These are phyloP conservation scores for Gypsophila paniculata DNA, from an alignment of 179 eudicot genomes.

Conservation along the genomic window DNA sequence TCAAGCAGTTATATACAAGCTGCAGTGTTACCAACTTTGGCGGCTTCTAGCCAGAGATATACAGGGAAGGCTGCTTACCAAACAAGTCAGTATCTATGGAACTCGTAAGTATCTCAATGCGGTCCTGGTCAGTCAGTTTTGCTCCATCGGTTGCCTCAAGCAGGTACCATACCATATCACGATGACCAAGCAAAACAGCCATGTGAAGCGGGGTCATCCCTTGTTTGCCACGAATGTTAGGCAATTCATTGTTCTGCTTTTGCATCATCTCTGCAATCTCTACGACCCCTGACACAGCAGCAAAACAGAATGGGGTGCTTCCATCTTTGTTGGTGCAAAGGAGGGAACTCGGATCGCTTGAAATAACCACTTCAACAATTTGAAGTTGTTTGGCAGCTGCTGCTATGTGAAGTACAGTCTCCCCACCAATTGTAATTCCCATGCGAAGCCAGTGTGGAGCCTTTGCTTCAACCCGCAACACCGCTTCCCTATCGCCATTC, in stretches of 20 bases:
- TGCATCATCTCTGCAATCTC: constrained; percentile 25
- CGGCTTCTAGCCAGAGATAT: too few species aligned
- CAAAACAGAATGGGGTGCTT: constrained; percentile 30
- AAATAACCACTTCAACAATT: constrained; percentile 21
- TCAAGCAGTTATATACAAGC: background rate
- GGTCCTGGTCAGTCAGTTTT: constrained; percentile 19
- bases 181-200: constrained; percentile 26
- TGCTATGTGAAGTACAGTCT: constrained; percentile 34
- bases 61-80: constrained; percentile 17
- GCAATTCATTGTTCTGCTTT: constrained; percentile 16
- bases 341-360: constrained; percentile 4
- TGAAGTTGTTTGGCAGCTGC: constrained; percentile 24
- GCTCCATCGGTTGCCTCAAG: constrained; percentile 17
- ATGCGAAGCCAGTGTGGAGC: constrained; percentile 20
- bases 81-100: constrained; percentile 28
- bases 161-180: constrained; percentile 26
- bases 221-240: constrained; percentile 28
- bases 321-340: constrained; percentile 24
- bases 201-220: constrained; percentile 30
- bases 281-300: constrained; percentile 28
- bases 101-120: constrained; percentile 20
- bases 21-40: too few species aligned
- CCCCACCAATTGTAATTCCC: constrained; percentile 25
- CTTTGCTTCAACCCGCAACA: background rate
- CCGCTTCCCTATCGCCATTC: background rate